Percentiles rank a stretch among this genome's conserved stretches.
Evolutionary conservation across 2,329 filamentous ascomycete species (phyloP).

Genomic region (Cordyceps farinosa): DNA sequence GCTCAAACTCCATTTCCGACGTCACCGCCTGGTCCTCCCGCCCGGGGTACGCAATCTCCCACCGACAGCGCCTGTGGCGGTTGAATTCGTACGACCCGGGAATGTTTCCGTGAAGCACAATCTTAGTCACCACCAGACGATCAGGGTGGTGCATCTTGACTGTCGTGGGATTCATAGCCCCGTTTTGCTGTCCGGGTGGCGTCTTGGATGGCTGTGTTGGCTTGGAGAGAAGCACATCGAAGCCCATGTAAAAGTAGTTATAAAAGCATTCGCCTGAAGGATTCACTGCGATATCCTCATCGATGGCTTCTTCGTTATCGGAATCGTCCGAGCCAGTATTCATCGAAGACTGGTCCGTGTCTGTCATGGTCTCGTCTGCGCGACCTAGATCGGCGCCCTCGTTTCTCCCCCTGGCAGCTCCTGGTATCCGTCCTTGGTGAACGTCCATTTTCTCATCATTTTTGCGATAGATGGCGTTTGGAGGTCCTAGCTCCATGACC

Average conservation of each 20-base stretch:
- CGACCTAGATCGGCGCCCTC: conserved; percentile 41
- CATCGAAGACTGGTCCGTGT: conserved; percentile 72
- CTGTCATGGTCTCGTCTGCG: conserved; percentile 55
- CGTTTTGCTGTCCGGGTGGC: conserved; percentile 45
- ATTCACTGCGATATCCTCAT: conserved; percentile 52
- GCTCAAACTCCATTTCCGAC: conserved; percentile 75
- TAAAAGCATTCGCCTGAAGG: conserved; percentile 79
- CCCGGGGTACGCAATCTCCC: conserved; percentile 66
- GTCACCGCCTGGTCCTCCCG: conserved; percentile 47
- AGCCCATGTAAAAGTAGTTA: conserved; percentile 95
- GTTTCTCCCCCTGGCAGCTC: conserved; percentile 47
- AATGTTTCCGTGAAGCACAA: conserved; percentile 92
- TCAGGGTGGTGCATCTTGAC: conserved; percentile 49
- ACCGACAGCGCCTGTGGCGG: conserved; percentile 82
- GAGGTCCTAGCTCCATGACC: conserved; percentile 84
- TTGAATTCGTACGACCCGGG: conserved; percentile 97
- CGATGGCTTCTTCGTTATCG: conserved; percentile 54
- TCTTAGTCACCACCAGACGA: conserved; percentile 78
- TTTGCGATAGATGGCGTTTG: conserved; percentile 90
- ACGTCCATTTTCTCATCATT: conserved; percentile 86
- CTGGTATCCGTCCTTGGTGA: conserved; percentile 61
- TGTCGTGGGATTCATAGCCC: conserved; percentile 24
- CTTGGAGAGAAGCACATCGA: conserved; percentile 87
- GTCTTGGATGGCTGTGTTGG: conserved; percentile 62
- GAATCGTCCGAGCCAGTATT: conserved; percentile 69